These are phyloP conservation scores for Smithsoniella earleae DNA, from an alignment of 163 green algal species.

Conservation along the genomic window DNA sequence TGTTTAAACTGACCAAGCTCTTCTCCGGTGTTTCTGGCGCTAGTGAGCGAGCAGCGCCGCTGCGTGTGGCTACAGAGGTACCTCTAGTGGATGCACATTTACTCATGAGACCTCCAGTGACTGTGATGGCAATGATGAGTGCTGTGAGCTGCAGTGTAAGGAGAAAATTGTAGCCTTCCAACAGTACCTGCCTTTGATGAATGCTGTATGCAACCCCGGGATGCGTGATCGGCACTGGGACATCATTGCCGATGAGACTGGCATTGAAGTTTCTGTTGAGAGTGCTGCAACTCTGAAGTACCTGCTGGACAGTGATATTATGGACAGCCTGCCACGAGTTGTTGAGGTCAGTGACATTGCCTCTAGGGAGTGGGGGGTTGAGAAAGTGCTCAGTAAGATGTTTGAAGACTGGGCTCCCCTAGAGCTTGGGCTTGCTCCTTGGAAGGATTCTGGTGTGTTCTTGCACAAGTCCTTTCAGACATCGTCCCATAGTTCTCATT, in stretches of 20 bases:
- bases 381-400: conserved; percentile 51
- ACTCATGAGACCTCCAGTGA: too few relatives aligned
- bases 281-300: conserved; percentile 42
- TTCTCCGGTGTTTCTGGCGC: conserved; percentile 42
- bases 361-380: conserved; percentile 46
- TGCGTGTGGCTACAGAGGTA: conserved; percentile 23
- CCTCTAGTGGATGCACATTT: too few relatives aligned
- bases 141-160: conserved; percentile 54
- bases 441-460: conserved; percentile 48
- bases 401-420: conserved; percentile 47
- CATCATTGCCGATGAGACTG: conserved; percentile 50
- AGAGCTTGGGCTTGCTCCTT: conserved; percentile 55
- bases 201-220: conserved; percentile 63
- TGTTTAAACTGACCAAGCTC: conserved; percentile 68
- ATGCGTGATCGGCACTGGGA: conserved; percentile 63
- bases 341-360: conserved; percentile 50
- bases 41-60: conserved; percentile 15
- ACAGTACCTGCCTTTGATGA: conserved; percentile 59
- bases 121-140: too few relatives aligned
- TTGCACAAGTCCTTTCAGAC: too few relatives aligned
- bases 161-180: conserved; percentile 48
- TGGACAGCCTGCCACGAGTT: conserved; percentile 43
- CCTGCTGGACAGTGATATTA: conserved; percentile 58
- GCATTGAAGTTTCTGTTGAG: conserved; percentile 44
- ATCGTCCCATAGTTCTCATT: too few relatives aligned